phyloP scores from a whole-genome alignment of 768 basidiomycete genomes.

The Suillus subalutaceus region DNA sequence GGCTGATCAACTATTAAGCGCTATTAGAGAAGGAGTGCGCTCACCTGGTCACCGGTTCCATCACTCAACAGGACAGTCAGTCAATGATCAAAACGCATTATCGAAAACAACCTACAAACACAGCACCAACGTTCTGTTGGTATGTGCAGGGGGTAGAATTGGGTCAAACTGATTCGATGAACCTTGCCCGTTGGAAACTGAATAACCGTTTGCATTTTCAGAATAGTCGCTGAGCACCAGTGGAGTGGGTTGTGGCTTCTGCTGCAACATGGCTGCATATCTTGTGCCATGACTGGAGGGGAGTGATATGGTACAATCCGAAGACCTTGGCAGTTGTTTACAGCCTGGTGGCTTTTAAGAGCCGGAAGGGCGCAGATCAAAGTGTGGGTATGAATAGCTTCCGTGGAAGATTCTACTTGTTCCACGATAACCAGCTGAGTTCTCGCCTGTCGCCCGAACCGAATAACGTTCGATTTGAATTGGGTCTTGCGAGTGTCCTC shows the following conservation, averaged over 20 bases:
- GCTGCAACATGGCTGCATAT: slow-evolving; percentile 1
- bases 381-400: slow-evolving; percentile 11
- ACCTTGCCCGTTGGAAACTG: background rate
- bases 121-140: slow-evolving; percentile 60
- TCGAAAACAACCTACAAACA: slow-evolving; percentile 56
- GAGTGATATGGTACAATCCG: background rate
- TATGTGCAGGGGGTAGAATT: slow-evolving; percentile 46
- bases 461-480: slow-evolving; percentile 15
- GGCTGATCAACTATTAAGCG: slow-evolving; percentile 14
- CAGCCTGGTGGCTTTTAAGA: slow-evolving; percentile 1
- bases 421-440: background rate
- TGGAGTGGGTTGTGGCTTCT: slow-evolving; percentile 16
- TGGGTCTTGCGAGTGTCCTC: background rate
- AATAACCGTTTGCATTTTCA: background rate
- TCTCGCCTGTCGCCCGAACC: slow-evolving; percentile 18
- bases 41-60: slow-evolving; percentile 41
- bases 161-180: slow-evolving; percentile 26
- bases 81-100: background rate
- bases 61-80: slow-evolving; percentile 3
- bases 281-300: slow-evolving; percentile 19
- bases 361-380: background rate
- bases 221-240: slow-evolving; percentile 4
- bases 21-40: slow-evolving; percentile 21
- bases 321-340: background rate
- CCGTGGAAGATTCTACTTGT: background rate